phyloP scores from a whole-genome alignment of 495 filamentous ascomycete species.

The Chaetomium cochliodes region DNA sequence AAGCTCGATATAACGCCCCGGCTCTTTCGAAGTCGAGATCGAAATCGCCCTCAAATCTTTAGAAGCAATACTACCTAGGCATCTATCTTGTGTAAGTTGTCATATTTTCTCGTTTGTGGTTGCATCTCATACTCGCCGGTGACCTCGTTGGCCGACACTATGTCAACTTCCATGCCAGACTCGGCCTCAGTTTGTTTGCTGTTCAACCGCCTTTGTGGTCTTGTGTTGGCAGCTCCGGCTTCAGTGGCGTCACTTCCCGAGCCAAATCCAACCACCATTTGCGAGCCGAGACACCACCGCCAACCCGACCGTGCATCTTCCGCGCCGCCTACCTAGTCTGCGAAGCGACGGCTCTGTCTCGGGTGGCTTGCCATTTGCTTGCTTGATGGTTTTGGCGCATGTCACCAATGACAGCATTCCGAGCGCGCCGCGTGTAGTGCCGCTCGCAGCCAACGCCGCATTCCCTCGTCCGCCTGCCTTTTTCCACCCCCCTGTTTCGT shows the following conservation, averaged over 20 bases:
- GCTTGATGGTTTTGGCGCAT: neutral
- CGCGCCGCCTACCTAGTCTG: neutral
- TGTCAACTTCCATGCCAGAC: neutral
- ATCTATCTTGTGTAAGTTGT: neutral
- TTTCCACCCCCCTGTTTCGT: neutral
- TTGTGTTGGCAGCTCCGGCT: neutral
- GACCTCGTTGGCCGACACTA: neutral
- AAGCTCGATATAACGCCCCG: neutral
- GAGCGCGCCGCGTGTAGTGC: neutral
- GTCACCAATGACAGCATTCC: conserved; percentile 7
- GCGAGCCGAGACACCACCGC: conserved; percentile 9
- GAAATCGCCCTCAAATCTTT: neutral
- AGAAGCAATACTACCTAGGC: neutral
- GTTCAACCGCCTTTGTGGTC: conserved; percentile 2
- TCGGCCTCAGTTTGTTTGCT: conserved; percentile 11
- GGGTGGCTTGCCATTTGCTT: neutral
- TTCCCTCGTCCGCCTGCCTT: neutral
- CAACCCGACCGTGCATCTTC: conserved; percentile 8
- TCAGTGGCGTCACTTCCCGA: conserved; percentile 26
- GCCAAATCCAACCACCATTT: conserved; percentile 15
- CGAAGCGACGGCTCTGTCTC: conserved; percentile 7
- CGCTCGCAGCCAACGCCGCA: neutral
- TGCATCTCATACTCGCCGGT: neutral
- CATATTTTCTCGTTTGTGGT: neutral
- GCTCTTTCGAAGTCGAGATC: neutral